A percentile compares a stretch with the other conserved stretches of the same genome.
Conservation (phyloP, 129 eudicot genomes). For the sunflower (Helianthus annuus) region DNA sequence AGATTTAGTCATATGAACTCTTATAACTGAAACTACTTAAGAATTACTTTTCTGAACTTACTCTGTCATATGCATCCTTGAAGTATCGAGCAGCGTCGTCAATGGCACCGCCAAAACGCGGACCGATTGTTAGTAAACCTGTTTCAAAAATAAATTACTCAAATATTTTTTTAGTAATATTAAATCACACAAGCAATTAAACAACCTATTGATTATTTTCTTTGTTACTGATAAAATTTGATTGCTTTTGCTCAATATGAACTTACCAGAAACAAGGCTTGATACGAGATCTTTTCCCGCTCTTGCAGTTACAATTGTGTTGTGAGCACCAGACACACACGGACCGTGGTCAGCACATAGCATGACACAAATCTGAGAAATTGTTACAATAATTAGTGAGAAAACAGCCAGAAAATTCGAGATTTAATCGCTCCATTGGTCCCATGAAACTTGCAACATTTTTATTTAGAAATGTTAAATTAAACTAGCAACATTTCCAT, state of each 20-base stretch:
- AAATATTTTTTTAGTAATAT: background rate
- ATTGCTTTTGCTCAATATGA: slow-evolving; percentile 9
- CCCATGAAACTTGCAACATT: slow-evolving; percentile 19
- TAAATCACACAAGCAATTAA: background rate
- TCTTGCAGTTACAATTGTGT: slow-evolving; percentile 95
- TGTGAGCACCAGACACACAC: slow-evolving; percentile 99
- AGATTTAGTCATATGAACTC: slow-evolving; percentile 12
- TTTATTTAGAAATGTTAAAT: background rate
- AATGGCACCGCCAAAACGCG: slow-evolving; percentile 97
- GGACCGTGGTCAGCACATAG: slow-evolving; percentile 99
- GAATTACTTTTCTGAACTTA: slow-evolving; percentile 28
- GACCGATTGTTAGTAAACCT: slow-evolving; percentile 99
- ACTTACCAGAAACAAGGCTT: slow-evolving; percentile 87
- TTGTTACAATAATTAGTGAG: slow-evolving; percentile 14
- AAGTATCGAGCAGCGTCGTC: slow-evolving; percentile 99
- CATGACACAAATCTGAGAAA: slow-evolving; percentile 88
- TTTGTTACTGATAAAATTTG: background rate
- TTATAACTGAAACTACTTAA: background rate
- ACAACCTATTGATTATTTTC: background rate
- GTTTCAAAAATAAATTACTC: slow-evolving; percentile 31
- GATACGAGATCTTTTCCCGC: slow-evolving; percentile 99
- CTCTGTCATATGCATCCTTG: slow-evolving; percentile 97
- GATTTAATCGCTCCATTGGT: background rate
- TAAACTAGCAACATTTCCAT: background rate
- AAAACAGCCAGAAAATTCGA: background rate